Base-by-base conservation (phyloP, 2,329 filamentous ascomycete species). In the Neurospora crassa region DNA sequence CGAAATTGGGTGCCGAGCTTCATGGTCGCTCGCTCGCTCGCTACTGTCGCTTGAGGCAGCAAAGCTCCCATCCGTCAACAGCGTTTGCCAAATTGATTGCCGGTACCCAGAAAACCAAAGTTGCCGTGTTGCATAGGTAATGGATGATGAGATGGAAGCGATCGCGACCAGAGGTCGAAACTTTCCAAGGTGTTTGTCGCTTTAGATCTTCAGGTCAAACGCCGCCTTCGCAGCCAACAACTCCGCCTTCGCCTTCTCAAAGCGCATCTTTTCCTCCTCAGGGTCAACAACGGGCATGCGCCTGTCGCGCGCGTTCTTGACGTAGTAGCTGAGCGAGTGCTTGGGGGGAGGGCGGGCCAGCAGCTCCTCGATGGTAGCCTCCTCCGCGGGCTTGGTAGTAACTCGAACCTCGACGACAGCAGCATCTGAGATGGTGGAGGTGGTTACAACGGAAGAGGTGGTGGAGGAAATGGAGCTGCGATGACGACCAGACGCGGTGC, bases 231-330 rank as follows among this genome's bases (percentile, higher is more conserved):
- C 80, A 67, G 80, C 80, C 18, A 84, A 80, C 18, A 88, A 79
- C 42, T 85, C 80, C 72, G 77, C 79, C 81, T 88, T 88, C 40
- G 81, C 81, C 43, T 81, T 80, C 69, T 84, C 84, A 47, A 87
- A 80, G 67, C 83, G 81, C 72, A 77, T 78, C 18, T 78, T 78
- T 47, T 80, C 79, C 71, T 78, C 77, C 67, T 81, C 81, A 67
- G 79, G 77, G 71, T 79, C 76, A 45, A 78, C 73, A 20, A 79
- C 71, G 14, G 75, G 76, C 34, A 74, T 20, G 63, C 74, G 73
- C 71, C 73, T 75, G 72, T 78, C 79, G 70, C 76, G 72, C 40
- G 77, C 76, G 73, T 78, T 75, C 73, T 77, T 79, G 68, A 77
- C 73, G 70, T 77, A 80, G 75, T 81, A 70, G 78, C 80, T 80